Conservation (phyloP, 768 basidiomycete species). For the Leucocoprinus leucothites region DNA sequence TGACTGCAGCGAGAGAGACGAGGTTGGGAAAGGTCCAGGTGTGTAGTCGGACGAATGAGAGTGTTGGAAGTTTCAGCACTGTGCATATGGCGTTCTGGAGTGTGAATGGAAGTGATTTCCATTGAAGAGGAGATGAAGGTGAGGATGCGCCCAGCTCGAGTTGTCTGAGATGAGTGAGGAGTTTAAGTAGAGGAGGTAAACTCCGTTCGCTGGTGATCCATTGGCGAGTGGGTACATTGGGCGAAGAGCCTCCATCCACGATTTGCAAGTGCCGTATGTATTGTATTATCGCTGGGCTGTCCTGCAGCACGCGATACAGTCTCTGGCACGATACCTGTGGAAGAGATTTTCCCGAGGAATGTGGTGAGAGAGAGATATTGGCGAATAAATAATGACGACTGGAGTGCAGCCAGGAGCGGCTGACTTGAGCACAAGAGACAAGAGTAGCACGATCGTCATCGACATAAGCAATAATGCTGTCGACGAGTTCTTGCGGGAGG, state of each 20-base stretch:
- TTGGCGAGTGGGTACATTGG: constrained; percentile 20
- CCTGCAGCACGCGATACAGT: constrained; percentile 30
- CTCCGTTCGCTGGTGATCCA: constrained; percentile 38
- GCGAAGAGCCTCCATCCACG: constrained; percentile 11
- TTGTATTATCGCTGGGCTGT: constrained; percentile 28
- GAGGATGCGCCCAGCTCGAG: constrained; percentile 36
- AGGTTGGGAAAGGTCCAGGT: constrained; percentile 38
- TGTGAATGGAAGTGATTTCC: constrained; percentile 31
- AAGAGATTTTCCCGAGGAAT: constrained; percentile 22
- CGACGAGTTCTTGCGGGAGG: constrained; percentile 46
- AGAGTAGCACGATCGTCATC: constrained; percentile 30
- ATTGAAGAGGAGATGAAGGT: constrained; percentile 23
- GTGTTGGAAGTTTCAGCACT: constrained; percentile 30
- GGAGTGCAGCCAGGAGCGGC: constrained; percentile 35
- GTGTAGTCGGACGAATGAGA: constrained; percentile 37
- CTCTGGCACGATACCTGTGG: constrained; percentile 33
- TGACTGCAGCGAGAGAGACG: constrained; percentile 28
- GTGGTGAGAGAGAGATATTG: constrained; percentile 32
- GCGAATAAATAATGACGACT: constrained; percentile 39
- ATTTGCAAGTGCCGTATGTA: constrained; percentile 29
- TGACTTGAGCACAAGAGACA: constrained; percentile 32
- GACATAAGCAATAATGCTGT: constrained; percentile 44
- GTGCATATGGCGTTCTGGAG: constrained; percentile 32
- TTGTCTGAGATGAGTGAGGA: constrained; percentile 33
- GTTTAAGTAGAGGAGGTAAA: constrained; percentile 32